Base-by-base conservation (phyloP, 2,329 filamentous ascomycete species). In the Gremmenia infestans region DNA sequence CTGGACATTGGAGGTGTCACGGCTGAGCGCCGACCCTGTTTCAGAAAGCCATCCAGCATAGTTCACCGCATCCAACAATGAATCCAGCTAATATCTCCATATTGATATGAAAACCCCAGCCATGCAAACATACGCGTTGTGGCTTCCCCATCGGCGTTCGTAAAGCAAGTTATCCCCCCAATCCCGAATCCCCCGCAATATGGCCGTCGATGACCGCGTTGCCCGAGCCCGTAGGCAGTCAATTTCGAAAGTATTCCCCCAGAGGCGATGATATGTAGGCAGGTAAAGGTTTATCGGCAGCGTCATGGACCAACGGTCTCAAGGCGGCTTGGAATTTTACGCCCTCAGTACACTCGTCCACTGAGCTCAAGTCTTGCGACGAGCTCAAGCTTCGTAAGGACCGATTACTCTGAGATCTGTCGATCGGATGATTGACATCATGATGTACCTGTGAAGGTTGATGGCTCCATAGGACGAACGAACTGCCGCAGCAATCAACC, bases 381-480 rank as follows among this genome's bases (percentile, higher is more conserved):
- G 85, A 89, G 79, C 83, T 82, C 80, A 82, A 81, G 82, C 80
- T 79, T 76, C 76, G 57, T 74, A 73, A 77, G 76, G 73, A 78
- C 78, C 75, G 74, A 76, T 94, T 82, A 69, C 73, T 96, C 87
- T 95, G 73, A 89, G 87, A 94, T 86, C 89, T 94, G 91, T 96
- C 90, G 88, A 91, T 89, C 85, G 87, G 88, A 92, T 78, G 75
- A 90, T 88, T 85, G 81, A 88, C 87, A 91, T 83, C 88, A 91
- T 85, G 37, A 54, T 51, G 37, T 61, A 61, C 59, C 63, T 48
- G 53, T 66, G 52, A 67, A 65, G 63, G 70, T 63, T 62, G 82
- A 85, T 89, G 87, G 85, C 86, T 91, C 88, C 88, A 86, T 90
- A 72, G 73, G 76, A 65, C 81, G 84, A 90, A 89, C 88, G 89